Base-by-base conservation (phyloP, 176 grass and related monocot genomes). In the Aegilops tauschii region DNA sequence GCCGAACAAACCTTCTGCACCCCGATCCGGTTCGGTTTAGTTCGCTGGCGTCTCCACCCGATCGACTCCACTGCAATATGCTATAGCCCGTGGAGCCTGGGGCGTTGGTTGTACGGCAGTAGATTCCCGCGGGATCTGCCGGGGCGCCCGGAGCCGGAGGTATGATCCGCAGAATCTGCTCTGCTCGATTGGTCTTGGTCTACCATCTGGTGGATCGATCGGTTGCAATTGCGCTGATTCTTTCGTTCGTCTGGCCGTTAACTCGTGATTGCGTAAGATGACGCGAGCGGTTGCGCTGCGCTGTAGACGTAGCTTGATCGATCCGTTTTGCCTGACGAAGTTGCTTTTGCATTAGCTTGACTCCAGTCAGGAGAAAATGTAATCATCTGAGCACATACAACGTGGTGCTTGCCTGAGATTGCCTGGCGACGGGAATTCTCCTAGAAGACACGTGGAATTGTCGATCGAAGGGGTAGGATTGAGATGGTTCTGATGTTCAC, bases 101-200 rank as follows among this genome's bases (percentile, higher is more conserved):
- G 29, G 65, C 16, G 45, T 40, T 54, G 44, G 45, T 25, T 65
- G 62, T 65, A 9, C 30, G 45, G 8, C 45, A 14, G 31, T 82
- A 45, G 80, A 27, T 69, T 56, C 42, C 65, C 31, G 65, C 21
- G 65, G 65, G 80, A 82, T 82, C 80, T 54, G 80, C 80, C 18
- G 42, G 27, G 63, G 21, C 58, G 52, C 52, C 52, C 52, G 52
- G 52, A 56, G 52, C 52, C 80, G 45, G 45, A 70, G 80, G 80
- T 82, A 82, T 36, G 29, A 35, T 36, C 65, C 20, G 65, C 6
- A 20, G 20, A 25, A 30, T 50, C 65, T 8, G 12, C 44, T 32
- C 29, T 52, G 12, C 3, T 65, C 20, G 20, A 11, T 54, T 2
- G 20, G 31, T 6, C 6, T 70, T 56, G 29, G 11, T 17, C 7